Evolutionary conservation across 345 rosid species (phyloP), one percentile per base, ranked within the genome.

Genomic region (Reutealis trisperma): DNA sequence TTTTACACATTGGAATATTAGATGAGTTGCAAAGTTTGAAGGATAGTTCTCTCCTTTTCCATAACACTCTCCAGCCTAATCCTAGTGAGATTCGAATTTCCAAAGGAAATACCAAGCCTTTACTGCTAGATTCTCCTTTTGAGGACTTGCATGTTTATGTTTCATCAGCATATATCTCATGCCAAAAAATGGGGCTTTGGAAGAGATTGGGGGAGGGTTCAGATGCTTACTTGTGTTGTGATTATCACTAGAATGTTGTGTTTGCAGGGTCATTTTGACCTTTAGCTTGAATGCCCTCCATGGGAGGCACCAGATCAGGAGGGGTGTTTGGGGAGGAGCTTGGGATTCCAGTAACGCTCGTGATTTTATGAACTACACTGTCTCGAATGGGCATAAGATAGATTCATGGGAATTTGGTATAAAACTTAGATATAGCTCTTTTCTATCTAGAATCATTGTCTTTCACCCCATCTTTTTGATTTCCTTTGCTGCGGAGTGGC

Each of bases 361-460:
- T 81, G 92, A 88, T 80, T 88, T 96, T 76, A 86, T 96, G 21
- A 87, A 88, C 71, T 93, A 96, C 82, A 93, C 99, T 1, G 80
- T 92, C 77, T 87, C 93, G 72, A 87, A 87, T 79, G 92, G 97
- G 73, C 87, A 96, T 83, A 75, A 19, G 41, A 89, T 96, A 75
- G 97, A 96, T 79, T 92, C 98, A 51, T 96, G 99, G 99, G 99
- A 96, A 87, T 94, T 89, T 24, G 99, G 99, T 96, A 88, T n/a
- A 2, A 68, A 55, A 63, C 70, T 67, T 44, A 47, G 15, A 69
- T 49, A 25, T 70, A 70, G 75, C 44, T 51, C 67, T 77, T 80
- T 71, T 32, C 3, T 65, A 12, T 63, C 64, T 44, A 27, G 52
- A 54, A 60, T 75, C 57, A 71, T 64, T 27, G 65, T 64, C 69